phyloP scores from a whole-genome alignment of 345 rosid genomes.

The Geranium rotundifolium region DNA sequence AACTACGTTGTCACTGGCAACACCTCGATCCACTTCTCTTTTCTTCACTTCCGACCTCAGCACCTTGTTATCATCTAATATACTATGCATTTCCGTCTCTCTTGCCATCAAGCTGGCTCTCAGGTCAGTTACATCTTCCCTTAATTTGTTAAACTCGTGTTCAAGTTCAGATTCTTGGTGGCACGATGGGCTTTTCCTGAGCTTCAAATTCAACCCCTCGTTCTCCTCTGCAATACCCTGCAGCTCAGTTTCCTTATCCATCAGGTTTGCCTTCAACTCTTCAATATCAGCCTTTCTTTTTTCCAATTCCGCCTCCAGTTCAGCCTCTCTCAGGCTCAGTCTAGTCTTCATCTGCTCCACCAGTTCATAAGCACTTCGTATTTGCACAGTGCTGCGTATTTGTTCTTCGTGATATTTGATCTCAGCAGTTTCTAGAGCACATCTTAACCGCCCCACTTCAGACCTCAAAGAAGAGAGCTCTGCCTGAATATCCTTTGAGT shows the following conservation, averaged over 20 bases:
- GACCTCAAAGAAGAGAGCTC: conserved; percentile 30
- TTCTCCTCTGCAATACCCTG: conserved; percentile 31
- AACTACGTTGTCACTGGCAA: conserved; percentile 31
- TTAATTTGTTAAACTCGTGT: conserved; percentile 33
- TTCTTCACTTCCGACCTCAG: conserved; percentile 44
- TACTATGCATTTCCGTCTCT: conserved; percentile 36
- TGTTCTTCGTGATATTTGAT: conserved; percentile 78
- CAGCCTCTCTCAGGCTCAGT: conserved; percentile 13
- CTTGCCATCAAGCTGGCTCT: conserved; percentile 38
- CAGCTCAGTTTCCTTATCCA: conserved; percentile 30
- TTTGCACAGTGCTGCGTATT: conserved; percentile 75
- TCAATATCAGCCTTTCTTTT: conserved; percentile 14
- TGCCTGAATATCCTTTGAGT: background rate
- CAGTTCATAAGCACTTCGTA: conserved; percentile 73
- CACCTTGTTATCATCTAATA: conserved; percentile 40
- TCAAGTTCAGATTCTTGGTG: background rate
- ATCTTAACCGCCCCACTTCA: conserved; percentile 60
- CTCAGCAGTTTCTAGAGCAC: conserved; percentile 66
- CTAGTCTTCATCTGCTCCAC: conserved; percentile 29
- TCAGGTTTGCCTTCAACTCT: conserved; percentile 22
- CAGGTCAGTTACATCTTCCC: conserved; percentile 40
- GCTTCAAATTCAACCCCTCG: conserved; percentile 18
- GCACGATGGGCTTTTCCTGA: background rate
- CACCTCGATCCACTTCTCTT: conserved; percentile 37
- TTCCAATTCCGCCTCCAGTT: conserved; percentile 2